These are phyloP conservation scores for Triangularia verruculosa DNA, from an alignment of 2,329 filamentous ascomycete species.

Conservation along the genomic window DNA sequence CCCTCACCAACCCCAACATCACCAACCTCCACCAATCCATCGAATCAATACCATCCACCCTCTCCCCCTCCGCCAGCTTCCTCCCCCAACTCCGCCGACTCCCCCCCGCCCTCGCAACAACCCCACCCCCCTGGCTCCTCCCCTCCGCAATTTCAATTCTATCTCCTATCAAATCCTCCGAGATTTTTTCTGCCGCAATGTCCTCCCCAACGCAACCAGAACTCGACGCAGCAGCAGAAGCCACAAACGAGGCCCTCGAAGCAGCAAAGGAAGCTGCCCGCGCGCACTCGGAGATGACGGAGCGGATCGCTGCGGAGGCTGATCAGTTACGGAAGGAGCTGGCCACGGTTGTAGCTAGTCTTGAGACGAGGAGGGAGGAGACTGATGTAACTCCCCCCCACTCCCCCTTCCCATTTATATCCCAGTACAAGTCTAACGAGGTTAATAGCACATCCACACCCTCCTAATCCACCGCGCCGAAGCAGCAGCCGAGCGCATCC, in stretches of 20 bases:
- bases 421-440: too few relatives aligned
- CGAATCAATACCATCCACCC: constrained; percentile 3
- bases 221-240: constrained; percentile 18
- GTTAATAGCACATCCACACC: constrained; percentile 56
- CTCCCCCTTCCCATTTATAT: too few relatives aligned
- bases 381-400: constrained; percentile 45
- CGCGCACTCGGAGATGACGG: constrained; percentile 20
- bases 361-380: constrained; percentile 57
- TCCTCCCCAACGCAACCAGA: constrained; percentile 10
- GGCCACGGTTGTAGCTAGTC: constrained; percentile 46
- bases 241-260: constrained; percentile 21
- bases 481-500: constrained; percentile 55
- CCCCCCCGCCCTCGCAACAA: not conserved
- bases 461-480: constrained; percentile 58
- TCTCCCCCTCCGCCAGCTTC: not conserved
- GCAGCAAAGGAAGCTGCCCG: constrained; percentile 17
- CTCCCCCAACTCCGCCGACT: not conserved
- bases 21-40: not conserved
- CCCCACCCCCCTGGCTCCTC: constrained; percentile 18
- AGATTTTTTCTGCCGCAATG: constrained; percentile 11
- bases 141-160: not conserved
- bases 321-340: constrained; percentile 51
- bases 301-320: constrained; percentile 31
- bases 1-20: not conserved
- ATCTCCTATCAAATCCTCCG: constrained; percentile 10